Evolutionary conservation across 2,329 filamentous ascomycete species (phyloP), one percentile per base, ranked within the genome.

Genomic region (Pleomassaria siparia): DNA sequence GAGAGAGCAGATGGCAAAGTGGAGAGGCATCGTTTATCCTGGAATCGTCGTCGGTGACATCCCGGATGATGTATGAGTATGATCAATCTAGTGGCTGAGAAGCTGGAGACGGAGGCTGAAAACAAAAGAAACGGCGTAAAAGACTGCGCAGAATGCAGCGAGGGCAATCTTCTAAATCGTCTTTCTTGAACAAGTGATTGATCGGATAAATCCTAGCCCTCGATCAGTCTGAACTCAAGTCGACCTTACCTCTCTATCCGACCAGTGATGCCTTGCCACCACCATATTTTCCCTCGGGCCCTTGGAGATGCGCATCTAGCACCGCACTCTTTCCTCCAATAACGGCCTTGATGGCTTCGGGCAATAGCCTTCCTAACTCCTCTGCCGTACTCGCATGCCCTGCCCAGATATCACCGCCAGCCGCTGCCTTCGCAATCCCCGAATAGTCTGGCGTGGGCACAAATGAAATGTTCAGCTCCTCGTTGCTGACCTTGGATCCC

Each of bases 401-500:
- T 4, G 83, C 82, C 80, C 83, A 87, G 2, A 83, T 62, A 43
- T 82, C 74, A 0, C 83, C 83, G 6, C 84, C 84, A 0, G 79
- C 77, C 0, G 85, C 83, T 5, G 85, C 85, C 64, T 81, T 83
- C 0, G 85, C 85, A 51, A 87, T 87, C 0, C 84, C 84, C 0
- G 82, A 74, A 59, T 87, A 87, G 53, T 88, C 84, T 0, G 85
- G 85, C 0, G 81, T 81, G 0, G 84, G 84, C 1, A 76, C 78
- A 58, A 88, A 87, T 0, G 77, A 81, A 54, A 88, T 87, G 54
- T 87, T 86, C 29, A 87, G 65, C 39, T 84, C 83, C 50, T 82
- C 78, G 50, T 86, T 86, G 32, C 76, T 79, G 2, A 80, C 82
- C 47, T 82, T 82, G 1, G 77, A 80, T 1, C 82, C 84, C 43